Percentiles rank a stretch among this genome's conserved stretches.
Evolutionary conservation across 1,284 basidiomycete genomes (phyloP).

Genomic region (Phlebopus sp.): DNA sequence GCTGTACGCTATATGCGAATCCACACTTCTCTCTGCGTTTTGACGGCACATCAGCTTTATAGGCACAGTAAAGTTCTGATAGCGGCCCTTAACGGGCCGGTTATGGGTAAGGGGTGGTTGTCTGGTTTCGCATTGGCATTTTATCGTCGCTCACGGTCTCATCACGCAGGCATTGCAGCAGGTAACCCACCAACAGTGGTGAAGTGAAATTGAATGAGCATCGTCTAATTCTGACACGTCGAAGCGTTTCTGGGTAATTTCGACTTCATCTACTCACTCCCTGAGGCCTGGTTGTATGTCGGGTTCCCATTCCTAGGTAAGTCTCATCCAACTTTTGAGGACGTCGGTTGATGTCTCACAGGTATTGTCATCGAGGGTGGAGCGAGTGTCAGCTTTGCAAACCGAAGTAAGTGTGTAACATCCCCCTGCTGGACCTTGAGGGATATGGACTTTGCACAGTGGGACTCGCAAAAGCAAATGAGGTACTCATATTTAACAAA

Average conservation of each 20-base stretch:
- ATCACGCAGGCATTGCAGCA: constrained; percentile 62
- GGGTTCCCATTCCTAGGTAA: constrained; percentile 70
- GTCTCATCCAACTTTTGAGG: constrained; percentile 14
- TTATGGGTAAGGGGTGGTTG: constrained; percentile 49
- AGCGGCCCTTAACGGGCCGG: constrained; percentile 69
- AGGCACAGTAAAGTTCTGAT: constrained; percentile 64
- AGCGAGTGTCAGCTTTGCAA: constrained; percentile 64
- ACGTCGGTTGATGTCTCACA: constrained; percentile 23
- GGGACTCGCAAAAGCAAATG: constrained; percentile 66
- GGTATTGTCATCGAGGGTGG: constrained; percentile 65
- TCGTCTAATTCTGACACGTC: background rate
- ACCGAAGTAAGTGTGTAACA: constrained; percentile 44
- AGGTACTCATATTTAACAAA: constrained; percentile 65
- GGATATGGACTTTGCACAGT: constrained; percentile 37
- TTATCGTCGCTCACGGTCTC: constrained; percentile 4
- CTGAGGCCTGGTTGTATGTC: constrained; percentile 57
- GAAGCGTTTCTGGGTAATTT: constrained; percentile 68
- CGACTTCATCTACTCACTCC: constrained; percentile 70
- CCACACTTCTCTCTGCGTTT: background rate
- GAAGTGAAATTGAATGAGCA: background rate
- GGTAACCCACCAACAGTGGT: constrained; percentile 35
- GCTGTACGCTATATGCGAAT: constrained; percentile 44
- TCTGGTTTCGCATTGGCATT: background rate
- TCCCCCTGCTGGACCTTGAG: background rate
- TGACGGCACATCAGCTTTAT: constrained; percentile 45